Evolutionary conservation across 306 rosid genomes (phyloP).

Genomic region (Pyrus pyrifolia): DNA sequence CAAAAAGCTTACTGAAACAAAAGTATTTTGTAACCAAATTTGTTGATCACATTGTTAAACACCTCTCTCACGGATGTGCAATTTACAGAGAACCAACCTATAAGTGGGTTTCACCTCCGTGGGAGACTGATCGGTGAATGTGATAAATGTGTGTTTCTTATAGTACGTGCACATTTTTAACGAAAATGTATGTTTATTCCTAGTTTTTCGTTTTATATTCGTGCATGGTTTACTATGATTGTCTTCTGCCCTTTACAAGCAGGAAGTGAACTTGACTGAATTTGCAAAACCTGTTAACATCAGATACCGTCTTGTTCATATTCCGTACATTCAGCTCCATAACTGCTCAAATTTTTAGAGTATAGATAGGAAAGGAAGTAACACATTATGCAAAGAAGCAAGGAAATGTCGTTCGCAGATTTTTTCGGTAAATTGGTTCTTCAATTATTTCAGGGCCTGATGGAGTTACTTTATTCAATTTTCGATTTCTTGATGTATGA

Average conservation of each 20-base stretch:
- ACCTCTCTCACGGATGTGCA: background rate
- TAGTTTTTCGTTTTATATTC: background rate
- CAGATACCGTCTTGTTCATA: background rate
- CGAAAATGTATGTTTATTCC: background rate
- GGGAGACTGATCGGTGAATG: background rate
- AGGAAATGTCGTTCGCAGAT: background rate
- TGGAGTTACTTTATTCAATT: background rate
- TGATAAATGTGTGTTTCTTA: background rate
- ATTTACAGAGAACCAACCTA: background rate
- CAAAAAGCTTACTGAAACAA: background rate
- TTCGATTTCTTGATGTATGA: background rate
- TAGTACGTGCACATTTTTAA: background rate
- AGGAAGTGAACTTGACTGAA: background rate
- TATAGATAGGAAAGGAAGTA: background rate
- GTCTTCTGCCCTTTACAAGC: constrained; percentile 4
- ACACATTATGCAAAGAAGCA: background rate
- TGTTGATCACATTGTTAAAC: background rate
- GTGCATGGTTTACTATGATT: background rate
- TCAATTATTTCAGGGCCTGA: background rate
- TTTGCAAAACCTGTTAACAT: background rate
- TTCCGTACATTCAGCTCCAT: constrained; percentile 3
- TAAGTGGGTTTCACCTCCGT: background rate
- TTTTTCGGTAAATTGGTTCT: background rate
- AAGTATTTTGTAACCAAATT: background rate
- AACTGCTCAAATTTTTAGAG: background rate